Base-by-base conservation (phyloP, 805 yeast species). In the Kodamaea hsintzibuensis region DNA sequence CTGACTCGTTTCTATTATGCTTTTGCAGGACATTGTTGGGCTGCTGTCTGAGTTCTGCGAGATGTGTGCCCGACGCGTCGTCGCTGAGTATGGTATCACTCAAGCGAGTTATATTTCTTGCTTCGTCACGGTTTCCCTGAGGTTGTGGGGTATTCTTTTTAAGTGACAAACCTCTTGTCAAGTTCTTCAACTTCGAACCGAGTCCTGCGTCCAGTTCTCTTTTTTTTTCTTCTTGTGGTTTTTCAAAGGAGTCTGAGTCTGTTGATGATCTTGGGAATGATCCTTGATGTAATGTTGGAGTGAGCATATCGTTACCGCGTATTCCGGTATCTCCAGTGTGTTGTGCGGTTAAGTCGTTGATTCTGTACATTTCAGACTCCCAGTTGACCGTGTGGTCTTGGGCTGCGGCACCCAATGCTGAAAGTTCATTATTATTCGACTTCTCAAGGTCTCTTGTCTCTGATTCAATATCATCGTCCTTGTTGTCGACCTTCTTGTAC, bases 401-500 rank as follows among this genome's bases (percentile, higher is more conserved):
- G 3, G 96, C 96, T n/a, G 91, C 89, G 13, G 76, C 66, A 55
- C 96, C 96, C 56, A 90, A 77, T 2, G 92, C 96, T 42, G 84
- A 58, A 53, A 55, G 53, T 35, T 55, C 65, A 19, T 51, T 44
- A 27, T 46, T 40, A 10, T 40, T 14, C 19, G 54, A 38, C 33
- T 53, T 53, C 19, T 55, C 57, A n/a, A 42, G 45, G 47, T 51
- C 54, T 5, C 43, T 22, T 42, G n/a, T 13, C 2, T 25, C 37
- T 7, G 19, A 7, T 12, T 42, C 47, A 35, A 9, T 7, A 1
- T 55, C 49, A n/a, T 22, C 37, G 27, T 39, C 48, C 30, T 16
- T 19, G 25, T 7, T 17, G n/a, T 40, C 25, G 8, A 8, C 14
- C 4, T 38, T 35, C 19, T 45, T 45, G 55, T 59, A 60, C 55